Percentiles rank a stretch among this genome's conserved stretches.
Conservation (phyloP, 2,329 filamentous ascomycete species). For the Beauveria sp. region DNA sequence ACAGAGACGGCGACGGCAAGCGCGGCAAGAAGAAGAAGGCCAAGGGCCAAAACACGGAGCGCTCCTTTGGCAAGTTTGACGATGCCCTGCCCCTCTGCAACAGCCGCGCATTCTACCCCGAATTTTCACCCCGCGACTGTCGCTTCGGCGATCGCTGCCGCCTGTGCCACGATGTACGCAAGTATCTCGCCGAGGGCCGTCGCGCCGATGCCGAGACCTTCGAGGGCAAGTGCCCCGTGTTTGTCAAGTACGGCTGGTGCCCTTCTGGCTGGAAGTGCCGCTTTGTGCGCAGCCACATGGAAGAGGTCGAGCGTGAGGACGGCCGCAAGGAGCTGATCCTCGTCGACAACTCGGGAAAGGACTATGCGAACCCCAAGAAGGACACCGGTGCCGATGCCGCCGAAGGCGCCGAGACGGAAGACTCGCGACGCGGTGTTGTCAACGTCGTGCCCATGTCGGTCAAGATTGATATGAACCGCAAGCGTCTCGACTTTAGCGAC, state of each 20-base stretch:
- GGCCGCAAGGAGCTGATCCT: slow-evolving; percentile 77
- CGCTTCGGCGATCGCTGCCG: slow-evolving; percentile 74
- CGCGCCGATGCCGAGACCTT: slow-evolving; percentile 72
- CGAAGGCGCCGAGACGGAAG: slow-evolving; percentile 35
- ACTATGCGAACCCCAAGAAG: slow-evolving; percentile 7
- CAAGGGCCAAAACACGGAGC: slow-evolving; percentile 68
- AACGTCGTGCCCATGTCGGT: slow-evolving; percentile 64
- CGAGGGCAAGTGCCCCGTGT: slow-evolving; percentile 73
- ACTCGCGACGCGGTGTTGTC: slow-evolving; percentile 57
- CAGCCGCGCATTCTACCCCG: slow-evolving; percentile 60
- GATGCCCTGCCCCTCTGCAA: slow-evolving; percentile 74
- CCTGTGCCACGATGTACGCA: slow-evolving; percentile 74
- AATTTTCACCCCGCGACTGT: slow-evolving; percentile 77
- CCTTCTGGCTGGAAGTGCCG: slow-evolving; percentile 89
- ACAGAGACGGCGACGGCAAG: slow-evolving; percentile 30
- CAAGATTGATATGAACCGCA: slow-evolving; percentile 70
- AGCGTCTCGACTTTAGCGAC: slow-evolving; percentile 61
- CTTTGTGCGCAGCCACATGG: slow-evolving; percentile 79
- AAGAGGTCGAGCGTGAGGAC: slow-evolving; percentile 69
- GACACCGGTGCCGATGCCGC: slow-evolving; percentile 20
- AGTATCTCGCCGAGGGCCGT: slow-evolving; percentile 77
- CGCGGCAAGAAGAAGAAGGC: slow-evolving; percentile 43
- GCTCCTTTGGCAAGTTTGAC: slow-evolving; percentile 71
- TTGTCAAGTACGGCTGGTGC: slow-evolving; percentile 67
- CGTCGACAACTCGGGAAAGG: slow-evolving; percentile 33